A percentile compares a stretch with the other conserved stretches of the same genome.
Conservation (phyloP, 139 green algal genomes). For the Closterium sp. region DNA sequence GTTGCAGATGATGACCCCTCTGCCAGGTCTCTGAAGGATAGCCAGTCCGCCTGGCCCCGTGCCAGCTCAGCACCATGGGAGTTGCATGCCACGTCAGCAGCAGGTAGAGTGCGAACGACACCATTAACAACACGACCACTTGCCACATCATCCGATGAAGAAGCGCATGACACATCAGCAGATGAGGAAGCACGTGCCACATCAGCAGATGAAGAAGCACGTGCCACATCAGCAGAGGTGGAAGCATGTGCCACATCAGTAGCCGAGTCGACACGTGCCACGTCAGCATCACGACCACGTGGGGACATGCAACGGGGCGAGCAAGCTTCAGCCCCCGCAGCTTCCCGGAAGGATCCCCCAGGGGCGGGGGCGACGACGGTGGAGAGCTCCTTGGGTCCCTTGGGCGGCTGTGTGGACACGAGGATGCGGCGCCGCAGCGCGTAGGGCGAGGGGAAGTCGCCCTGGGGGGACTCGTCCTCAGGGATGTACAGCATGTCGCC, state of each 20-base stretch:
- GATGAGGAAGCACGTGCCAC: neutral
- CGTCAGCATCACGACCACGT: neutral
- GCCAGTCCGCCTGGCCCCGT: neutral
- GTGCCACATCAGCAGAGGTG: too few relatives aligned
- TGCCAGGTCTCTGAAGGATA: neutral
- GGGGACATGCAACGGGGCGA: neutral
- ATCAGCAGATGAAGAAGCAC: neutral
- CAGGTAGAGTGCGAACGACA: neutral
- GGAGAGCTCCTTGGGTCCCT: conserved; percentile 20
- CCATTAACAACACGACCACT: neutral
- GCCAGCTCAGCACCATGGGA: neutral
- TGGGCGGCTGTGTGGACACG: conserved; percentile 46
- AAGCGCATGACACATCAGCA: neutral
- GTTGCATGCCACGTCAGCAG: neutral
- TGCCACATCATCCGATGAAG: neutral
- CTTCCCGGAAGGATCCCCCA: neutral
- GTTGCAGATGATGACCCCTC: neutral
- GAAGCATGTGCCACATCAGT: too few relatives aligned
- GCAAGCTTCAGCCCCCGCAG: neutral
- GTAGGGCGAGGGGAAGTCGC: conserved; percentile 37
- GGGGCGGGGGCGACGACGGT: neutral
- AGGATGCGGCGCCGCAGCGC: conserved; percentile 27
- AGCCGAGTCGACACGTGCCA: neutral
- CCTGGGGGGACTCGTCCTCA: neutral
- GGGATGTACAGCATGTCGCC: conserved; percentile 22